These are phyloP conservation scores for Salix exigua DNA, from an alignment of 345 rosid species.

Conservation along the genomic window DNA sequence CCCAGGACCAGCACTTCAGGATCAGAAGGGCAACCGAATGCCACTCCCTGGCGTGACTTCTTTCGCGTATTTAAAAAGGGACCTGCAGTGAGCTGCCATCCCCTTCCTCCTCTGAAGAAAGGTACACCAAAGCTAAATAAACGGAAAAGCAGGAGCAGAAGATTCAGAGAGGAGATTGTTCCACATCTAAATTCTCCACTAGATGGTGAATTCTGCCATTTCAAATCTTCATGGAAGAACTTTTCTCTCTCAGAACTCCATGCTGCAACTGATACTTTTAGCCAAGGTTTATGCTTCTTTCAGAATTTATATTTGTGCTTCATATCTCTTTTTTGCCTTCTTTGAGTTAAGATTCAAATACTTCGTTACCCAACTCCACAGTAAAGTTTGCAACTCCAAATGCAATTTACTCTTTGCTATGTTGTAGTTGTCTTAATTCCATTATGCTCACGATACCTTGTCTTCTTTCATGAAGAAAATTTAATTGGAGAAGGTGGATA, in stretches of 20 bases:
- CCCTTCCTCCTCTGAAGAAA: conserved; percentile 38
- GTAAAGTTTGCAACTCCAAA: neutral
- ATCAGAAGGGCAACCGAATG: conserved; percentile 30
- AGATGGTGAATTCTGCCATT: conserved; percentile 55
- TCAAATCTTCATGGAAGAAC: conserved; percentile 76
- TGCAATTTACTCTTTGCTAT: neutral
- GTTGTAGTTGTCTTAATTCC: neutral
- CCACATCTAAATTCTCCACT: conserved; percentile 39
- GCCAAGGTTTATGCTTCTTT: conserved; percentile 48
- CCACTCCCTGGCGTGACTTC: conserved; percentile 51
- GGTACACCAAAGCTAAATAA: conserved; percentile 59
- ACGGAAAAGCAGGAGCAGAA: conserved; percentile 50
- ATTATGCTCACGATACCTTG: conserved; percentile 3
- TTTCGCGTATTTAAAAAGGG: conserved; percentile 58
- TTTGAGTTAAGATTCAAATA: neutral
- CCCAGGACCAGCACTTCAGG: conserved; percentile 57
- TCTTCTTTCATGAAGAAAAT: conserved; percentile 42
- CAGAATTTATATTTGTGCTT: neutral
- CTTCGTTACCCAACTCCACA: neutral
- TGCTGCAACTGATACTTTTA: conserved; percentile 66
- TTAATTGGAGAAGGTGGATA: conserved; percentile 92
- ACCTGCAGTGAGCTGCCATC: conserved; percentile 43
- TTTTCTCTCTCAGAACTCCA: conserved; percentile 59
- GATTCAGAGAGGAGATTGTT: conserved; percentile 47
- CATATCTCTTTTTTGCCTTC: neutral